Conservation (phyloP, 371 early-diverging fungal genomes). For the Mortierella sp. region DNA sequence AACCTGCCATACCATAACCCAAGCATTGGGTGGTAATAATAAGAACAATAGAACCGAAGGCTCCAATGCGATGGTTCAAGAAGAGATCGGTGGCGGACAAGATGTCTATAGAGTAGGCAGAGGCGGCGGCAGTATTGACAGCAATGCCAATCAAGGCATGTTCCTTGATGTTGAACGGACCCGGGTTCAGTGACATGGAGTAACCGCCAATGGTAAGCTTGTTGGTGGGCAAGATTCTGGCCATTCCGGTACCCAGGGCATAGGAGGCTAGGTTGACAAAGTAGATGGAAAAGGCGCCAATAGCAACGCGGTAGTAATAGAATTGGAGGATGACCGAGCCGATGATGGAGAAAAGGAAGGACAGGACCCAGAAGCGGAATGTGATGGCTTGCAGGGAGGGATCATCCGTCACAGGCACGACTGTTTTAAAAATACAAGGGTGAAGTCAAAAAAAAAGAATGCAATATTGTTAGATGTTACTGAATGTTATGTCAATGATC, state of each 20-base stretch:
- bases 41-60: conserved; percentile 65
- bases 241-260: conserved; percentile 52
- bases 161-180: conserved; percentile 70
- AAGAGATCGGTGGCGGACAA: conserved; percentile 68
- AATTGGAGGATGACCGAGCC: conserved; percentile 67
- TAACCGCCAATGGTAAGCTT: conserved; percentile 25
- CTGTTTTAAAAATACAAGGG: neutral
- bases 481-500: too few relatives aligned
- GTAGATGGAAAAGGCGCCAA: conserved; percentile 51
- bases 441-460: neutral
- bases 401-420: conserved; percentile 72
- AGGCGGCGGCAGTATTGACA: conserved; percentile 39
- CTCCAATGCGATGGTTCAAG: conserved; percentile 62
- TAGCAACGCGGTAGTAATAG: conserved; percentile 57
- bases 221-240: conserved; percentile 37
- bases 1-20: conserved; percentile 90
- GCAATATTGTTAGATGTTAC: neutral
- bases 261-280: conserved; percentile 59
- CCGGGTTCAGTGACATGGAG: conserved; percentile 60
- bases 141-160: conserved; percentile 63
- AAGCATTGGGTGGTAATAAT: conserved; percentile 75
- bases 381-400: conserved; percentile 74
- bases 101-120: conserved; percentile 62
- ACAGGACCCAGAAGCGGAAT: conserved; percentile 78
- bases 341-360: conserved; percentile 70